Base-by-base conservation (phyloP, 805 yeast genomes). In the Candida nanaspora region DNA sequence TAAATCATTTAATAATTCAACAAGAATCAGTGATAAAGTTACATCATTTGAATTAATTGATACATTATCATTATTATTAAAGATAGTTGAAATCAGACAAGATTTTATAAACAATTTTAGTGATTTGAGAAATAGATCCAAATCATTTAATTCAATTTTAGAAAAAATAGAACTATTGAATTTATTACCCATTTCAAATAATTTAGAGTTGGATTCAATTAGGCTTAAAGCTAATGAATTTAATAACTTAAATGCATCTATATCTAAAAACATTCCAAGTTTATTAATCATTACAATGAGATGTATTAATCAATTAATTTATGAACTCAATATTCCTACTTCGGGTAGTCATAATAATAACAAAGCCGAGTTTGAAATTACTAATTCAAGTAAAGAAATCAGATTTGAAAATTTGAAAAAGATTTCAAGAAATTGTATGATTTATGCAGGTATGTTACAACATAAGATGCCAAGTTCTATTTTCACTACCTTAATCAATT, bases 391-490 rank as follows among this genome's bases (percentile, higher is more conserved):
- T 37, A 46, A 73, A 43, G 72, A 69, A 33, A 76, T 73, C 42
- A 83, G 80, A 55, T 61, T 74, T 18, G 66, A 60, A 3, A 74
- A 76, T 33, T 64, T 86, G 53, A 69, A 69, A 38, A 72, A 72
- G 46, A 70, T 82, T 47, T 87, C 95, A 2, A 82, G 79, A 59
- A 87, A 87, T 61, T 84, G 95, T 61, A 87, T 89, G 88, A 78
- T 89, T 3, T 91, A 83, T 59, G 95, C 97, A 6, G 98, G 97
- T 45, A 83, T 91, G 80, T 82, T 89, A 29, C 95, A 86, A 63
- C 88, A 85, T 62, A 81, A 83, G 57, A 86, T 89, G 94, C 95
- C 96, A 8, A 63, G 82, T 43, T 95, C 86, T 51, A 80, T 86
- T 0, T 86, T 84, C 57, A 78, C 85, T 49, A 71, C 78, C 33